Evolutionary conservation across 257 asterid genomes (phyloP).

Genomic region (Petrea volubilis): DNA sequence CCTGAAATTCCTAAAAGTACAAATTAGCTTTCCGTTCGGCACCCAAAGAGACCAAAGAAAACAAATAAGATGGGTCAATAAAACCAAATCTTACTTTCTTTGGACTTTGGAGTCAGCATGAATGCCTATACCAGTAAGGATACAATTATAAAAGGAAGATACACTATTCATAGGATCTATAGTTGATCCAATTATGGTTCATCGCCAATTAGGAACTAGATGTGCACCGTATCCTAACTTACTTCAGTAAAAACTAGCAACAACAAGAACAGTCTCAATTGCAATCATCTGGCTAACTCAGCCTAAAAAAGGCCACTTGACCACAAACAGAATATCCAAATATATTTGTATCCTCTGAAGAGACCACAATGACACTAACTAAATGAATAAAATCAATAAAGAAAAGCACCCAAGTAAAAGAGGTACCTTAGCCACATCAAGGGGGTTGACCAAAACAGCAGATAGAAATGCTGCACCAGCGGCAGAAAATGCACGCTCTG

Average conservation of each 20-base stretch:
- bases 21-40: not conserved
- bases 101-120: not conserved
- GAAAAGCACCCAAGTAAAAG: not conserved
- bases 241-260: not conserved
- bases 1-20: not conserved
- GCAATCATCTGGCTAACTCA: not conserved
- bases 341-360: not conserved
- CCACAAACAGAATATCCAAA: slow-evolving; percentile 2
- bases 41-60: slow-evolving; percentile 5
- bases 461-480: slow-evolving; percentile 94
- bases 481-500: slow-evolving; percentile 76
- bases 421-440: slow-evolving; percentile 86
- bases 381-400: not conserved
- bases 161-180: not conserved
- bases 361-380: not conserved
- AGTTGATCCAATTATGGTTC: not conserved
- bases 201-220: not conserved
- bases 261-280: not conserved
- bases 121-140: not conserved
- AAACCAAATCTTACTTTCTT: not conserved
- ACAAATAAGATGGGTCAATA: not conserved
- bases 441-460: slow-evolving; percentile 84
- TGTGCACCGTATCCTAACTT: not conserved
- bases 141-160: not conserved
- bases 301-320: slow-evolving; percentile 7